phyloP scores from a whole-genome alignment of 805 yeast genomes.

The Yarrowia phangngaensis region DNA sequence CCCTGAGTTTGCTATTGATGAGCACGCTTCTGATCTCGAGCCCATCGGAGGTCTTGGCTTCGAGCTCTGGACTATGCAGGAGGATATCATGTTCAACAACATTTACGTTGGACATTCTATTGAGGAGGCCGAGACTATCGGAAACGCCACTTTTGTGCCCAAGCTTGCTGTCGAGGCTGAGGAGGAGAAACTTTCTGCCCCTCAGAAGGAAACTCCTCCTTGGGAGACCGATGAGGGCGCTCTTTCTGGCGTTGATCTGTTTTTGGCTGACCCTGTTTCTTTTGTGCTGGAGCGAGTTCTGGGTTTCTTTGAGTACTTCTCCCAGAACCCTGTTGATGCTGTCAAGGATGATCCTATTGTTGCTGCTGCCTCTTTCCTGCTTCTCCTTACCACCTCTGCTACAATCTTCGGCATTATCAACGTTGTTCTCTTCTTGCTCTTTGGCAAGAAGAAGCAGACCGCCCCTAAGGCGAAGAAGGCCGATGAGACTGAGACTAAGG shows the following conservation, averaged over 20 bases:
- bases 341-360: conserved; percentile 40
- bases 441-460: conserved; percentile 29
- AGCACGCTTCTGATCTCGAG: conserved; percentile 54
- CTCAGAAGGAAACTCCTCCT: conserved; percentile 24
- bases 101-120: conserved; percentile 78
- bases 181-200: conserved; percentile 18
- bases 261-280: conserved; percentile 39
- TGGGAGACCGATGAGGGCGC: conserved; percentile 24
- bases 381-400: conserved; percentile 32
- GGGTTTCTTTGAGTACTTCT: conserved; percentile 37
- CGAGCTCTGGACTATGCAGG: conserved; percentile 82
- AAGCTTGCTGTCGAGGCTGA: conserved; percentile 40
- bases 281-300: conserved; percentile 35
- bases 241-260: conserved; percentile 33
- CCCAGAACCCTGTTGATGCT: conserved; percentile 37
- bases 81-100: conserved; percentile 68
- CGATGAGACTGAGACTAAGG: conserved; percentile 64
- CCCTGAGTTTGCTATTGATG: conserved; percentile 60
- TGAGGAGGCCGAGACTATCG: conserved; percentile 73
- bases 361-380: conserved; percentile 35
- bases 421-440: conserved; percentile 21
- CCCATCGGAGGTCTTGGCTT: conserved; percentile 76
- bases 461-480: conserved; percentile 59
- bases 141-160: conserved; percentile 64
- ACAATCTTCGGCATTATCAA: conserved; percentile 35